Percentiles rank a stretch among this genome's conserved stretches.
phyloP scores from a whole-genome alignment of 176 grass and related monocot genomes.

The Luzula sylvatica region DNA sequence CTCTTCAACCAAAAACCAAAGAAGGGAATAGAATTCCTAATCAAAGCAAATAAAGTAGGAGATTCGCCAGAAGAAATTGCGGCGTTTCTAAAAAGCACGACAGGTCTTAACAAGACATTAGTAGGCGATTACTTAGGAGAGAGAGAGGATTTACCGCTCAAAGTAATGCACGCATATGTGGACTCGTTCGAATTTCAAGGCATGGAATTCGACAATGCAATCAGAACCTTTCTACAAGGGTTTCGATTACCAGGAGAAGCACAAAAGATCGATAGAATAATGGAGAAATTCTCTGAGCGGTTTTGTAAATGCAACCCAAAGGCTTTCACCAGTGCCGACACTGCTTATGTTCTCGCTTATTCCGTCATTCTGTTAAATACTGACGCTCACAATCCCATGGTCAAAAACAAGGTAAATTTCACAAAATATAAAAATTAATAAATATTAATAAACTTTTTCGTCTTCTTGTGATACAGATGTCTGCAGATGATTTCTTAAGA shows the following conservation, averaged over 20 bases:
- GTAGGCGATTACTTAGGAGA: slow-evolving; percentile 96
- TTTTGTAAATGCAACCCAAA: slow-evolving; percentile 97
- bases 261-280: slow-evolving; percentile 95
- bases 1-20: slow-evolving; percentile 94
- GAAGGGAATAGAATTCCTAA: slow-evolving; percentile 93
- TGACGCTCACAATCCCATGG: slow-evolving; percentile 95
- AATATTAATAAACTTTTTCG: slow-evolving; percentile 12
- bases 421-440: not conserved
- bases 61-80: slow-evolving; percentile 81
- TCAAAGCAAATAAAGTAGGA: slow-evolving; percentile 84
- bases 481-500: slow-evolving; percentile 93
- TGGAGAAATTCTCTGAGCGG: slow-evolving; percentile 95
- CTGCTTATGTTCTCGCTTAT: slow-evolving; percentile 98
- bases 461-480: slow-evolving; percentile 66
- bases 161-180: slow-evolving; percentile 99
- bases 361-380: slow-evolving; percentile 98
- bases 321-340: slow-evolving; percentile 93
- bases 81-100: slow-evolving; percentile 71
- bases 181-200: slow-evolving; percentile 95
- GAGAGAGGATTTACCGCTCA: slow-evolving; percentile 84
- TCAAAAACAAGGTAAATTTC: slow-evolving; percentile 78
- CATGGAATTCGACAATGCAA: slow-evolving; percentile 90
- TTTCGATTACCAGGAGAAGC: slow-evolving; percentile 97
- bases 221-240: slow-evolving; percentile 77
- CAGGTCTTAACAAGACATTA: slow-evolving; percentile 94